Conservation (phyloP, 2,329 filamentous ascomycete species). For the Rhexocercosporidium sp. region DNA sequence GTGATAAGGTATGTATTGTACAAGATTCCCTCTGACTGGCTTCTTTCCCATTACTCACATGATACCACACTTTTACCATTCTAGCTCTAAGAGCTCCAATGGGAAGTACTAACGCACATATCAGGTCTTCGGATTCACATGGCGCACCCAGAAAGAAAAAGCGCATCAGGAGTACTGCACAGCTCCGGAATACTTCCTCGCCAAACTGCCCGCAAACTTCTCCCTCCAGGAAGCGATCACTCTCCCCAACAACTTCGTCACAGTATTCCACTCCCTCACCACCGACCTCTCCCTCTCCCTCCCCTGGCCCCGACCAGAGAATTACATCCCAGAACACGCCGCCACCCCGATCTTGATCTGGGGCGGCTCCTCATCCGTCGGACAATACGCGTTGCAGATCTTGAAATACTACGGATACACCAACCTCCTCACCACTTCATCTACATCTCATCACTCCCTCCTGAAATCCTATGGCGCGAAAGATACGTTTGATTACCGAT, state of each 20-base stretch:
- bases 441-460: slow-evolving; percentile 36
- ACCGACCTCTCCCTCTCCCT: slow-evolving; percentile 57
- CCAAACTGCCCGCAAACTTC: slow-evolving; percentile 46
- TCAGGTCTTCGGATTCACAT: slow-evolving; percentile 56
- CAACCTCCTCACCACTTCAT: slow-evolving; percentile 47
- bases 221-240: slow-evolving; percentile 53
- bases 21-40: no score
- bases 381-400: slow-evolving; percentile 47
- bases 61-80: background rate
- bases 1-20: slow-evolving; percentile 55
- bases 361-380: slow-evolving; percentile 43
- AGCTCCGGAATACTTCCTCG: slow-evolving; percentile 54
- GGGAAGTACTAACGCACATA: background rate
- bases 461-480: slow-evolving; percentile 42
- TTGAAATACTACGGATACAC: slow-evolving; percentile 57
- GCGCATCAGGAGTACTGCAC: slow-evolving; percentile 62
- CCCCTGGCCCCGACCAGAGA: slow-evolving; percentile 54
- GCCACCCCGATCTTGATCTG: slow-evolving; percentile 45
- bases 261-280: slow-evolving; percentile 60
- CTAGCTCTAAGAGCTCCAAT: background rate
- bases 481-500: slow-evolving; percentile 42
- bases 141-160: slow-evolving; percentile 52
- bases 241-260: slow-evolving; percentile 62
- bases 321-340: slow-evolving; percentile 29
- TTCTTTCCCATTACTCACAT: no score